Conservation (phyloP, 306 rosid genomes). For the Bauhinia variegata region DNA sequence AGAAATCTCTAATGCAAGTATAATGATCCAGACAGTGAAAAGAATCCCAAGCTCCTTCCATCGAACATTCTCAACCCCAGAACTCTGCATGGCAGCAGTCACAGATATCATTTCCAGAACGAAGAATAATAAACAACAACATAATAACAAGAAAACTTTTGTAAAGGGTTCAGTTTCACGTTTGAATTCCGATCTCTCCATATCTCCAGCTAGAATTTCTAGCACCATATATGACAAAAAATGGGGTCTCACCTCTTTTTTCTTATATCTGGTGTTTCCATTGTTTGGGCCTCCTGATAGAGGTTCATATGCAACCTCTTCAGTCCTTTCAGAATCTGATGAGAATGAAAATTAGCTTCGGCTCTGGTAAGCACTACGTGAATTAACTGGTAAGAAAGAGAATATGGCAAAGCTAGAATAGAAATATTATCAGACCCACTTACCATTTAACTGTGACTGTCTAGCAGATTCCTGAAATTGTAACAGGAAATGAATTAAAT, state of each 20-base stretch:
- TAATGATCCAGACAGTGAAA: conserved; percentile 57
- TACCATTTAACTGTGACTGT: conserved; percentile 40
- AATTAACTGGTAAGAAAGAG: background rate
- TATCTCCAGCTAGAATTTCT: too few relatives aligned
- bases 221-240: too few relatives aligned
- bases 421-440: conserved; percentile 1
- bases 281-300: conserved; percentile 46
- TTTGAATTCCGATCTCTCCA: too few relatives aligned
- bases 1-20: conserved; percentile 42
- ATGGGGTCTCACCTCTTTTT: conserved; percentile 28
- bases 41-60: conserved; percentile 70
- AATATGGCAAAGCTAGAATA: background rate
- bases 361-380: background rate
- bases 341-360: conserved; percentile 19
- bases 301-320: conserved; percentile 18
- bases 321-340: conserved; percentile 29
- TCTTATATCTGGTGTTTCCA: conserved; percentile 32
- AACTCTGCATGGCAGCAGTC: conserved; percentile 45
- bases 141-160: too few relatives aligned
- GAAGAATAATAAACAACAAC: background rate
- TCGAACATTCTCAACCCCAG: conserved; percentile 43
- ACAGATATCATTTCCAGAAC: background rate
- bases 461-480: conserved; percentile 62
- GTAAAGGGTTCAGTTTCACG: too few relatives aligned
- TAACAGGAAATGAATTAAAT: conserved; percentile 25